Conservation (phyloP, 768 basidiomycete species). For the Boletus huronensis region DNA sequence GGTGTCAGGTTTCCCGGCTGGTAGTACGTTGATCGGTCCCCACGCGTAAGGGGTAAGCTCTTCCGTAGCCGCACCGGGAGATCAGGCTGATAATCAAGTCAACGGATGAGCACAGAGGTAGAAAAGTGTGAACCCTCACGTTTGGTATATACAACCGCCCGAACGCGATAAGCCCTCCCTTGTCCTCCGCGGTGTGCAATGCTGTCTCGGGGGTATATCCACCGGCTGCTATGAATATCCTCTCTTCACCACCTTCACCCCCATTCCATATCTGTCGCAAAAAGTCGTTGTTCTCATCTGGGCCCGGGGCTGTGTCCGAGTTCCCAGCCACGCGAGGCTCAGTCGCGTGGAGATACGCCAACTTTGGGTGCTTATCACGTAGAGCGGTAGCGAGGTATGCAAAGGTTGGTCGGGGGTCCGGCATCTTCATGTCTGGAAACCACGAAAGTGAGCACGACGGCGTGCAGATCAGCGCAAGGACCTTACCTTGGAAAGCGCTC, state of each 20-base stretch:
- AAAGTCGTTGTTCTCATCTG: slow-evolving; percentile 39
- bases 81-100: slow-evolving; percentile 24
- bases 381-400: slow-evolving; percentile 44
- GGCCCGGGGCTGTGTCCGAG: background rate
- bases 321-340: slow-evolving; percentile 36
- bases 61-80: slow-evolving; percentile 29
- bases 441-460: background rate
- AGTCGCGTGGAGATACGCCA: slow-evolving; percentile 53
- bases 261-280: slow-evolving; percentile 42
- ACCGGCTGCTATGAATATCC: slow-evolving; percentile 41
- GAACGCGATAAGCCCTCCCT: slow-evolving; percentile 26
- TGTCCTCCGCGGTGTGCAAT: slow-evolving; percentile 33
- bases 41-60: slow-evolving; percentile 17
- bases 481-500: slow-evolving; percentile 39
- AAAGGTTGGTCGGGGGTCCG: slow-evolving; percentile 54
- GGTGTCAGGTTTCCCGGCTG: slow-evolving; percentile 22
- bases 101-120: background rate
- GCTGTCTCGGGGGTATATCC: slow-evolving; percentile 43
- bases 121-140: slow-evolving; percentile 24
- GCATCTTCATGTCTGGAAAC: slow-evolving; percentile 47
- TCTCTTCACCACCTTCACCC: slow-evolving; percentile 24
- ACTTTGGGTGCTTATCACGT: slow-evolving; percentile 24
- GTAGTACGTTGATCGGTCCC: slow-evolving; percentile 24
- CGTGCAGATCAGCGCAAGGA: background rate
- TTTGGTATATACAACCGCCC: slow-evolving; percentile 38